These are phyloP conservation scores for Argentina anserina DNA, from an alignment of 306 rosid species.

Conservation along the genomic window DNA sequence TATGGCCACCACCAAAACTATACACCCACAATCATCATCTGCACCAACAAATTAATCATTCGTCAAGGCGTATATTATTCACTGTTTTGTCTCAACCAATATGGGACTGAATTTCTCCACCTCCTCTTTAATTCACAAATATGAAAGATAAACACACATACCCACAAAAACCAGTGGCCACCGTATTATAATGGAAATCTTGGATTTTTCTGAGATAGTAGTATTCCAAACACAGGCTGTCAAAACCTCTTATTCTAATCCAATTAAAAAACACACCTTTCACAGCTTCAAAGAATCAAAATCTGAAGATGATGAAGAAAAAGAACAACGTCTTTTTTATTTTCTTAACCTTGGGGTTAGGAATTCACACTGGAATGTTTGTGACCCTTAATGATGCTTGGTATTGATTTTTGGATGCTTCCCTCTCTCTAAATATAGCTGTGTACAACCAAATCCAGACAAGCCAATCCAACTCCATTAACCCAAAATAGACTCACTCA, in stretches of 20 bases:
- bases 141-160: conserved; percentile 31
- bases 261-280: background rate
- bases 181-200: conserved; percentile 45
- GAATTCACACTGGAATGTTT: conserved; percentile 43
- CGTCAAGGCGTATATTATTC: conserved; percentile 27
- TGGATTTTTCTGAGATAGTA: conserved; percentile 70
- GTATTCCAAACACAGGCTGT: conserved; percentile 63
- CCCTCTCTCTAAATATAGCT: conserved; percentile 33
- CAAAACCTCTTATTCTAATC: conserved; percentile 58
- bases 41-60: conserved; percentile 60
- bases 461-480: conserved; percentile 18
- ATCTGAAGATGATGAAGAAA: background rate
- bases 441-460: conserved; percentile 29
- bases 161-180: conserved; percentile 40
- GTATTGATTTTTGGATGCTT: conserved; percentile 22
- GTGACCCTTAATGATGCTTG: conserved; percentile 21
- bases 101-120: conserved; percentile 20
- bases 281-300: background rate
- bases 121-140: conserved; percentile 25
- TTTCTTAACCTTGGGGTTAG: conserved; percentile 29
- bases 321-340: background rate
- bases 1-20: conserved; percentile 44
- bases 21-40: conserved; percentile 54
- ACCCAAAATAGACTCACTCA: conserved; percentile 28
- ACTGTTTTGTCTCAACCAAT: conserved; percentile 20